These are phyloP conservation scores for Syzygium aqueum DNA, from an alignment of 345 rosid species.

Conservation along the genomic window DNA sequence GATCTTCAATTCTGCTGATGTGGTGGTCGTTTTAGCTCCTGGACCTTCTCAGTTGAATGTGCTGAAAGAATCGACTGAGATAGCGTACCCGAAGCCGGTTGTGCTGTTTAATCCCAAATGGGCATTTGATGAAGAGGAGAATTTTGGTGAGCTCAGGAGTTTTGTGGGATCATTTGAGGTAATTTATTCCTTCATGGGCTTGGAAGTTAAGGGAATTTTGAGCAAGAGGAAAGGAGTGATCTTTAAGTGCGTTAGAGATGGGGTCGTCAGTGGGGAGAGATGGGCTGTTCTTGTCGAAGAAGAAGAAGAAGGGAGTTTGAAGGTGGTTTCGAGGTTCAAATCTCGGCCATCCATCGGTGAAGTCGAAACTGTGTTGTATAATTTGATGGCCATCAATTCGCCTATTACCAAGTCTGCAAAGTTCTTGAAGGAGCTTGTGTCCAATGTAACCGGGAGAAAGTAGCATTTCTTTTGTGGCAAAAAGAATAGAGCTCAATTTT, in stretches of 20 bases:
- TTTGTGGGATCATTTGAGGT: slow-evolving; percentile 63
- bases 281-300: slow-evolving; percentile 75
- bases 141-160: slow-evolving; percentile 36
- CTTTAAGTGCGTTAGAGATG: slow-evolving; percentile 75
- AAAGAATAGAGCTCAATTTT: not conserved
- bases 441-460: slow-evolving; percentile 65
- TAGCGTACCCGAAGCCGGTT: slow-evolving; percentile 50
- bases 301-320: slow-evolving; percentile 36
- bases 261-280: slow-evolving; percentile 69
- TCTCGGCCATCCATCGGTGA: slow-evolving; percentile 60
- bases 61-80: slow-evolving; percentile 26
- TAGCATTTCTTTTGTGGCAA: slow-evolving; percentile 2
- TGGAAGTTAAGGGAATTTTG: slow-evolving; percentile 66
- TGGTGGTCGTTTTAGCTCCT: slow-evolving; percentile 61
- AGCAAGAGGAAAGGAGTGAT: slow-evolving; percentile 60
- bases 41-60: slow-evolving; percentile 34
- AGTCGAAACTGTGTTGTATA: slow-evolving; percentile 71
- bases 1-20: slow-evolving; percentile 37
- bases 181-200: slow-evolving; percentile 69
- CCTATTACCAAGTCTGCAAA: slow-evolving; percentile 82
- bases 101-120: slow-evolving; percentile 74
- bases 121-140: slow-evolving; percentile 53
- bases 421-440: slow-evolving; percentile 60
- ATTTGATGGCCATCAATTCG: slow-evolving; percentile 79
- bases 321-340: slow-evolving; percentile 63